These are phyloP conservation scores for Epicoccum sorghinum DNA, from an alignment of 2,329 filamentous ascomycete genomes.

Conservation along the genomic window DNA sequence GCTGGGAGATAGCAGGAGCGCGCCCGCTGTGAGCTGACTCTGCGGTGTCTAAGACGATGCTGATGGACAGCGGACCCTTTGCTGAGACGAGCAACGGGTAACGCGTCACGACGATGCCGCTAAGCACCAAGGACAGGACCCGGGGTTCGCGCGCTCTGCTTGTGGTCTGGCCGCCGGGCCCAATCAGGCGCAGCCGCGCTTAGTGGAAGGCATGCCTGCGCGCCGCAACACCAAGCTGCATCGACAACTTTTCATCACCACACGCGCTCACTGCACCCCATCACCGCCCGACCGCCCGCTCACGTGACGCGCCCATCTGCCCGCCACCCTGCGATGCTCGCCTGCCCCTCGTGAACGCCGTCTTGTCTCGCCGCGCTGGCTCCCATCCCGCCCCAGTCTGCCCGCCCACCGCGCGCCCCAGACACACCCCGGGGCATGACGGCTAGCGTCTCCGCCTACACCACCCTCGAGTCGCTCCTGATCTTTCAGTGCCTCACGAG, in stretches of 20 bases:
- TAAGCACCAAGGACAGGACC: not conserved
- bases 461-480: slow-evolving; percentile 83
- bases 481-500: slow-evolving; percentile 79
- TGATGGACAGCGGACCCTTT: not conserved
- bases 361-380: slow-evolving; percentile 43
- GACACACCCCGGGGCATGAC: slow-evolving; percentile 55
- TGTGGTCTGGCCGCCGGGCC: not conserved
- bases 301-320: slow-evolving; percentile 20
- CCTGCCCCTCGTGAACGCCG: slow-evolving; percentile 29
- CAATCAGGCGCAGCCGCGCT: not conserved
- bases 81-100: not conserved
- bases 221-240: slow-evolving; percentile 16
- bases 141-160: not conserved
- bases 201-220: not conserved
- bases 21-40: not conserved
- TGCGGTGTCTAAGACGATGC: not conserved
- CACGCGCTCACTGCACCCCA: slow-evolving; percentile 17
- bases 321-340: slow-evolving; percentile 25
- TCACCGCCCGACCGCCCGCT: slow-evolving; percentile 19
- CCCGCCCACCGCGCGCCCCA: slow-evolving; percentile 39
- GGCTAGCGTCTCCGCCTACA: slow-evolving; percentile 70
- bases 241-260: slow-evolving; percentile 27
- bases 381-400: slow-evolving; percentile 38
- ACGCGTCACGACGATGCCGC: not conserved
- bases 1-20: not conserved